phyloP scores from a whole-genome alignment of 345 rosid species.

The Populus deltoides region DNA sequence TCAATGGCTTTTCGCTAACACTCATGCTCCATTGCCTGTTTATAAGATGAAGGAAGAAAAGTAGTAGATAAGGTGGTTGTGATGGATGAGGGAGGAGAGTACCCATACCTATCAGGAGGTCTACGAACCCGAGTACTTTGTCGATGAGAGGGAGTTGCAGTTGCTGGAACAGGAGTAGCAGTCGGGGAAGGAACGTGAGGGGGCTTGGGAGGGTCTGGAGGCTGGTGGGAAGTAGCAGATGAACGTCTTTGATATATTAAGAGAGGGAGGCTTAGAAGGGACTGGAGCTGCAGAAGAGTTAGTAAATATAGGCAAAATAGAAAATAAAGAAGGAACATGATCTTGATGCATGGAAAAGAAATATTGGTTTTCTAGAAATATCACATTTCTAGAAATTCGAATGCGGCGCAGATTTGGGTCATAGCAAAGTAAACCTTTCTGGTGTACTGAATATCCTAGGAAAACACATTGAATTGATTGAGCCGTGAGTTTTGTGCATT shows the following conservation, averaged over 20 bases:
- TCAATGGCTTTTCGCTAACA: not conserved
- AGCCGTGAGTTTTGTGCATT: not conserved
- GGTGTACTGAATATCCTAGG: not conserved
- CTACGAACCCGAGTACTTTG: not conserved
- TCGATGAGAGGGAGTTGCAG: not conserved
- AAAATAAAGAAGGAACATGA: not conserved
- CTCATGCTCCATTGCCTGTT: not conserved
- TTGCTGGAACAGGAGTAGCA: not conserved
- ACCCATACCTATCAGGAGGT: constrained; percentile 6
- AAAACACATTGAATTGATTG: not conserved
- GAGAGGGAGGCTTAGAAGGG: not conserved
- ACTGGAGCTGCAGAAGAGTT: not conserved
- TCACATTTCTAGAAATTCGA: not conserved
- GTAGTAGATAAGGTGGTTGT: not conserved
- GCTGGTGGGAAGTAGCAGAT: too few relatives aligned
- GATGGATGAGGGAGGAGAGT: not conserved
- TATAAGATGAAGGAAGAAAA: not conserved
- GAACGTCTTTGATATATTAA: not conserved
- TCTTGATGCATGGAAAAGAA: not conserved
- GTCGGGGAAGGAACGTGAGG: not conserved
- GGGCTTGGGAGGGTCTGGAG: too few relatives aligned
- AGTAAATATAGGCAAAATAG: not conserved
- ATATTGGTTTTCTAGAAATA: too few relatives aligned
- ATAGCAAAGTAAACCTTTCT: not conserved
- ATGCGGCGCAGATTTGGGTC: not conserved